Evolutionary conservation across 2,329 filamentous ascomycete genomes (phyloP), one percentile per base, ranked within the genome.

Genomic region (Trichoderma sp.): DNA sequence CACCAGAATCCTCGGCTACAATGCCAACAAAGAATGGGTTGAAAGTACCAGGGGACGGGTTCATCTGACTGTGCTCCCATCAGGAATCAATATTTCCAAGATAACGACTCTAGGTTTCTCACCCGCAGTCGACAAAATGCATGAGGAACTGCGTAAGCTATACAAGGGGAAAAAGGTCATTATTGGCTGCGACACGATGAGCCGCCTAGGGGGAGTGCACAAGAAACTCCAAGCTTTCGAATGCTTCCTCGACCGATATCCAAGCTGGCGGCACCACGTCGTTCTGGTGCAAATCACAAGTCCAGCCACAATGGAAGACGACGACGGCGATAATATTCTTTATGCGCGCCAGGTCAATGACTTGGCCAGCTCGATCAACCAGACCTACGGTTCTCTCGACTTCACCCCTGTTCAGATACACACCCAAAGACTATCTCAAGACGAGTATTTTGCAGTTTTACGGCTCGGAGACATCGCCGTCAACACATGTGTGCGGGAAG

Each of bases 401-500:
- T 97, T 95, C 84, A 92, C 94, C 0, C 96, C 96, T 0, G 94
- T 98, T n/a, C 94, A 97, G 16, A 45, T 83, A 94, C 98, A 84
- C 98, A 96, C 83, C 6, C 95, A 98, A 83, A 98, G 98, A 82
- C 89, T 98, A 50, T 93, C 92, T 50, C 93, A 93, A 77, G 93
- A 95, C 79, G 95, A 98, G 84, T 98, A 98, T 83, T 97, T 97
- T 83, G 95, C 96, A 2, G 90, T 98, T 18, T 89, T 98, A 71
- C 92, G 96, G 24, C 91, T 94, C 3, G 95, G 94, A 33, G 95
- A 98, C 82, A 93, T 98, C 78, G 96, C 95, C 2, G 88, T 98
- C 59, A 98, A 98, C 83, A 98, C 96, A 11, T 97, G 94, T 80
- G 95, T 98, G 29, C 91, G 96, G 75, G 96, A 98, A 98, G 95